Evolutionary conservation across 352 stramenopile species (phyloP).

Genomic region (Pilasporangium apinafurcum): DNA sequence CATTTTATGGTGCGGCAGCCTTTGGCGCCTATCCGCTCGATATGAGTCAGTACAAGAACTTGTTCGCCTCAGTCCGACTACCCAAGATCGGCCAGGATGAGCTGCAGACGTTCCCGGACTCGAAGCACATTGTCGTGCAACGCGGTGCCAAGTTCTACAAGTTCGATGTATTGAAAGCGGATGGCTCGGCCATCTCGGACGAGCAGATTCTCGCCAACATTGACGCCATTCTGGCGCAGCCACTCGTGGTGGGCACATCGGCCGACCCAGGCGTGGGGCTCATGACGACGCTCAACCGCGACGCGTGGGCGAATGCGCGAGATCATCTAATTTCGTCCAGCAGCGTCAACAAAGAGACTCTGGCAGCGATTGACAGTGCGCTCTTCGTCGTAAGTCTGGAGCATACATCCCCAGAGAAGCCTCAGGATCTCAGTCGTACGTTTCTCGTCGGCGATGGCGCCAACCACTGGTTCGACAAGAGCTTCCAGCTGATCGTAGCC

Average conservation of each 20-base stretch:
- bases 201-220: conserved; percentile 82
- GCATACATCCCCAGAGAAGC: conserved; percentile 44
- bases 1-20: conserved; percentile 85
- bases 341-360: conserved; percentile 51
- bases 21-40: conserved; percentile 85
- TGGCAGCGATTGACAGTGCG: conserved; percentile 82
- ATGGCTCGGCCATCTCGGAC: conserved; percentile 52
- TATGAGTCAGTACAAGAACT: conserved; percentile 90
- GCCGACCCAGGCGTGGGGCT: conserved; percentile 56
- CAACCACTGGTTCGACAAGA: conserved; percentile 93
- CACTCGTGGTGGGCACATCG: conserved; percentile 25
- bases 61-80: conserved; percentile 81
- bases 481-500: conserved; percentile 85
- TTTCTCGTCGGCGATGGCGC: conserved; percentile 79
- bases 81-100: conserved; percentile 60
- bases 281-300: conserved; percentile 79
- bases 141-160: conserved; percentile 81
- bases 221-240: conserved; percentile 72
- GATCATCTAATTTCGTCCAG: conserved; percentile 43
- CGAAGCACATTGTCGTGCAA: conserved; percentile 85
- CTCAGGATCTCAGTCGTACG: conserved; percentile 56
- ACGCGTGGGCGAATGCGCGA: conserved; percentile 72
- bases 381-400: conserved; percentile 84
- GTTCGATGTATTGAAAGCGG: conserved; percentile 75
- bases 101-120: conserved; percentile 47